phyloP scores from a whole-genome alignment of 2,329 filamentous ascomycete species.

The Teratosphaeria pseudoeucalypti region DNA sequence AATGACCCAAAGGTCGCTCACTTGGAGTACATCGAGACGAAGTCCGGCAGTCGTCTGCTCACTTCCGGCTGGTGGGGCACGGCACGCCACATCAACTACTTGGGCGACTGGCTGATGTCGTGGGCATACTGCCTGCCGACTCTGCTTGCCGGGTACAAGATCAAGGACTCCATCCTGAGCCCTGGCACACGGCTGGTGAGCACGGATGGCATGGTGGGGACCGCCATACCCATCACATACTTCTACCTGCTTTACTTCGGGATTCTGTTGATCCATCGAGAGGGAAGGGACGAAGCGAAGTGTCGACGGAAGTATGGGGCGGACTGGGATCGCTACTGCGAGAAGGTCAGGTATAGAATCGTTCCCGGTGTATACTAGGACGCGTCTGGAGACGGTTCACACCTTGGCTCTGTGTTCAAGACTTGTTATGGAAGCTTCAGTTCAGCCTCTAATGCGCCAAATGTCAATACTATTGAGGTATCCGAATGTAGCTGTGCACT shows the following conservation, averaged over 20 bases:
- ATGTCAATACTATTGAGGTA: background rate
- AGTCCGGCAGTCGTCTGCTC: constrained; percentile 68
- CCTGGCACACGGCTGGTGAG: constrained; percentile 49
- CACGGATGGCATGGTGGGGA: constrained; percentile 55
- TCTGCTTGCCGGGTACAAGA: constrained; percentile 69
- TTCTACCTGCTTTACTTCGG: constrained; percentile 93
- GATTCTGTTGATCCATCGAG: constrained; percentile 73
- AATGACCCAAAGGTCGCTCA: constrained; percentile 68
- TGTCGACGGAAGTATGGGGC: constrained; percentile 83
- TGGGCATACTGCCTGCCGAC: constrained; percentile 88
- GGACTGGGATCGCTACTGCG: constrained; percentile 84
- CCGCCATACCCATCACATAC: constrained; percentile 82
- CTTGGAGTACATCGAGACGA: constrained; percentile 77
- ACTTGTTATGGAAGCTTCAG: background rate
- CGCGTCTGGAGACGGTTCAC: background rate
- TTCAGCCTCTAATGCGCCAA: background rate
- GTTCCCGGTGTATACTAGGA: constrained; percentile 73
- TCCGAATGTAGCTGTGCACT: no score
- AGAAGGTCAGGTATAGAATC: constrained; percentile 70
- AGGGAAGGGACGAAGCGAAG: constrained; percentile 81
- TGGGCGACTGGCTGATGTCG: constrained; percentile 88
- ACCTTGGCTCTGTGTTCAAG: background rate
- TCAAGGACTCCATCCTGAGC: constrained; percentile 50
- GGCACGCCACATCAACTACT: constrained; percentile 88
- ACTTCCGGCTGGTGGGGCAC: constrained; percentile 88